Conservation (phyloP, 495 filamentous ascomycete species). For the Neurospora sp. region DNA sequence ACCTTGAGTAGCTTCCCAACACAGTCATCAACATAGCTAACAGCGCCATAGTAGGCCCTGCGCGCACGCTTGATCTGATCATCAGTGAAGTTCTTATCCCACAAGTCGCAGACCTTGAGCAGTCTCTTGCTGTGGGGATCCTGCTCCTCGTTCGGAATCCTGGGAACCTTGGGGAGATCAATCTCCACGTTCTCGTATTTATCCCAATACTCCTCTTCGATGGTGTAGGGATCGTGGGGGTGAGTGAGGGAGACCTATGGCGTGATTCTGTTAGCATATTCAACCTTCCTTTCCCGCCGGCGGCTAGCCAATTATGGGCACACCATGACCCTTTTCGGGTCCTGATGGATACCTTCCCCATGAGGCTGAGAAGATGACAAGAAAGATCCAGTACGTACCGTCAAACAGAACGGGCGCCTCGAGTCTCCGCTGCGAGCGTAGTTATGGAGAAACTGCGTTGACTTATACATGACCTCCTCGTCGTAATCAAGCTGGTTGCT, state of each 20-base stretch:
- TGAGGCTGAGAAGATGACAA: background rate
- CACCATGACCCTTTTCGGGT: background rate
- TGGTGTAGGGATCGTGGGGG: slow-evolving; percentile 86
- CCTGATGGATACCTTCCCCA: background rate
- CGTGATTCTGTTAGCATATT: background rate
- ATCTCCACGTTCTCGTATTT: slow-evolving; percentile 82
- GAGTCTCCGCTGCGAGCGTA: slow-evolving; percentile 59
- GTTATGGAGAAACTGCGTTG: slow-evolving; percentile 74
- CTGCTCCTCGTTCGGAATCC: slow-evolving; percentile 64
- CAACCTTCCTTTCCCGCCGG: background rate
- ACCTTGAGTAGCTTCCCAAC: slow-evolving; percentile 66
- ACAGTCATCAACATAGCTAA: slow-evolving; percentile 81
- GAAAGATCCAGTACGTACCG: slow-evolving; percentile 27
- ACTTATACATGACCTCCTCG: slow-evolving; percentile 82
- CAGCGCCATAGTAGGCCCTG: slow-evolving; percentile 79
- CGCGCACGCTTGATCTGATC: slow-evolving; percentile 71
- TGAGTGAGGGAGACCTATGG: slow-evolving; percentile 70
- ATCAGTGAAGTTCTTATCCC: slow-evolving; percentile 63
- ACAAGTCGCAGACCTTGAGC: slow-evolving; percentile 70
- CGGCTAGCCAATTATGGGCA: slow-evolving; percentile 2
- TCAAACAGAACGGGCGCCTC: slow-evolving; percentile 73
- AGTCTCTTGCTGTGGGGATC: slow-evolving; percentile 75
- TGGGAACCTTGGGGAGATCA: slow-evolving; percentile 55
- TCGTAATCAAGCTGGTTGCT: slow-evolving; percentile 94
- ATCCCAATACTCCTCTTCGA: slow-evolving; percentile 82